Conservation (phyloP, 2,329 filamentous ascomycete genomes). For the Geoglossum cookeanum region DNA sequence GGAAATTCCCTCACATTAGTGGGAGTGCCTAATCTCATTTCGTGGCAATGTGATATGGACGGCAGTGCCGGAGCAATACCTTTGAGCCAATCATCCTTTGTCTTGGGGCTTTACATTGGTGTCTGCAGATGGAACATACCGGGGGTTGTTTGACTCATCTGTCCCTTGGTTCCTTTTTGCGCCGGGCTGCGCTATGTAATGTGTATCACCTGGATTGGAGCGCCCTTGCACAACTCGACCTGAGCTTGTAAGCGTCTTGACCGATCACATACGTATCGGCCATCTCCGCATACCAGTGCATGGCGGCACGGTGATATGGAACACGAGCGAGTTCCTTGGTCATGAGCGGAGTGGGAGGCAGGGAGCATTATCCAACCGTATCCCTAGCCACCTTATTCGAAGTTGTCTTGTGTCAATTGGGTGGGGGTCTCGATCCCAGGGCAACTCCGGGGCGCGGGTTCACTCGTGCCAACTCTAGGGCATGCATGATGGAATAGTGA, state of each 20-base stretch:
- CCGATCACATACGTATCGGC: background rate
- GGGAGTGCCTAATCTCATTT: no score
- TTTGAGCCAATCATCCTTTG: no score
- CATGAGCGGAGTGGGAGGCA: background rate
- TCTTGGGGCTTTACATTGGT: no score
- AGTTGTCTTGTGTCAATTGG: background rate
- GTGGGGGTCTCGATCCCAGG: background rate
- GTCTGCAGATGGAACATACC: no score
- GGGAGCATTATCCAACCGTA: background rate
- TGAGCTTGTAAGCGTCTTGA: background rate
- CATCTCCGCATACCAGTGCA: background rate
- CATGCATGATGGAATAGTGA: background rate
- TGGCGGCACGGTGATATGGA: background rate
- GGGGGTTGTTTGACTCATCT: no score
- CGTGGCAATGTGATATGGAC: no score
- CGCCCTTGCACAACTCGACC: background rate
- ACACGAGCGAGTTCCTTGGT: background rate
- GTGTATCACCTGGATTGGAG: no score
- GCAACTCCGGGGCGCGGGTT: background rate
- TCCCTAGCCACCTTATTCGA: background rate
- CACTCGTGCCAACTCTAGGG: background rate
- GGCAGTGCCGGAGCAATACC: no score
- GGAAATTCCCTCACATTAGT: no score
- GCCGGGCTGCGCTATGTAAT: no score
- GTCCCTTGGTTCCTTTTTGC: no score